Percentiles rank a stretch among this genome's conserved stretches.
Conservation (phyloP, 768 basidiomycete genomes). For the Tylopilus subfusipes region DNA sequence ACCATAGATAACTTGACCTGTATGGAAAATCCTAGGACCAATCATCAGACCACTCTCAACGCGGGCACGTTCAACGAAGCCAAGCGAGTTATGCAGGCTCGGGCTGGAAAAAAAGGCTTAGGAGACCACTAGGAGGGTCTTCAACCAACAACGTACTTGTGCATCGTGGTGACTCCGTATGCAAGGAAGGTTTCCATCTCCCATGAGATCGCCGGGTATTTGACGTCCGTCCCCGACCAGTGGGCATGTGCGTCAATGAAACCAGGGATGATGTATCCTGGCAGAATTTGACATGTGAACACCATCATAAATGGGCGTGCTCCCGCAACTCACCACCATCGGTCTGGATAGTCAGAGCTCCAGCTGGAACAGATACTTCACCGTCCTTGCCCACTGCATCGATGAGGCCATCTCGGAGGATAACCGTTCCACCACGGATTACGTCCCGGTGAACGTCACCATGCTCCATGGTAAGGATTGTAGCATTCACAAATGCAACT, state of each 20-base stretch:
- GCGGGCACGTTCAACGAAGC: slow-evolving; percentile 63
- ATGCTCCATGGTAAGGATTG: slow-evolving; percentile 64
- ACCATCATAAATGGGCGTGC: not conserved
- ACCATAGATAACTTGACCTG: slow-evolving; percentile 54
- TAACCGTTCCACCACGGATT: slow-evolving; percentile 48
- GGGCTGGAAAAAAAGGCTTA: slow-evolving; percentile 42
- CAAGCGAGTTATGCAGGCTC: slow-evolving; percentile 57
- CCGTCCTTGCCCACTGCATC: slow-evolving; percentile 40
- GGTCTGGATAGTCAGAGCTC: slow-evolving; percentile 51
- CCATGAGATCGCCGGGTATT: slow-evolving; percentile 66
- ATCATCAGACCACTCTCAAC: slow-evolving; percentile 65
- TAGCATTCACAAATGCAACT: slow-evolving; percentile 64
- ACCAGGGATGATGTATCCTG: slow-evolving; percentile 65
- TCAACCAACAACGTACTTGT: slow-evolving; percentile 49
- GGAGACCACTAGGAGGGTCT: not conserved
- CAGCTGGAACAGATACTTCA: slow-evolving; percentile 34
- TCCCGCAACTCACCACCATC: slow-evolving; percentile 48
- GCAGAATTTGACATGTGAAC: slow-evolving; percentile 2
- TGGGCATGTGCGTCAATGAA: slow-evolving; percentile 79
- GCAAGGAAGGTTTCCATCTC: slow-evolving; percentile 73
- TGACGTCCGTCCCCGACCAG: slow-evolving; percentile 53
- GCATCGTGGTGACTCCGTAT: slow-evolving; percentile 72
- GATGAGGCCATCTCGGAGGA: slow-evolving; percentile 57
- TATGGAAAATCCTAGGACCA: slow-evolving; percentile 71
- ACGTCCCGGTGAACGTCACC: slow-evolving; percentile 49